phyloP scores from a whole-genome alignment of 1,284 basidiomycete genomes.

The Bondarzewia mesenterica region DNA sequence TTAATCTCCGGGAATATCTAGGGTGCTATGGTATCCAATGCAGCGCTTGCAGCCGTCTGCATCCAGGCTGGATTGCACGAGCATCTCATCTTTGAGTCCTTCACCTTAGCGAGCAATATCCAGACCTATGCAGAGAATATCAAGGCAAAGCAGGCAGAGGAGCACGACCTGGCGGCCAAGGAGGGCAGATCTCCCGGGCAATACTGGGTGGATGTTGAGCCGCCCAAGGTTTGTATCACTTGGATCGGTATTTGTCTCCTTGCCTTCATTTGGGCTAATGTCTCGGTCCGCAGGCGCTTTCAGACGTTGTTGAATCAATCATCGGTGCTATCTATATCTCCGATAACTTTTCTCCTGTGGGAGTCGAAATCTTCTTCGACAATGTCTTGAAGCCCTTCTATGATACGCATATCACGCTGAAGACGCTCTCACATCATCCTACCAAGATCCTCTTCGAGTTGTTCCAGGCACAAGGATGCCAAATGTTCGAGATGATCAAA shows the following conservation, averaged over 20 bases:
- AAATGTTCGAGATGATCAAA: slow-evolving; percentile 49
- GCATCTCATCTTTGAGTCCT: slow-evolving; percentile 50
- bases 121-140: slow-evolving; percentile 46
- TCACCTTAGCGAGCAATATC: slow-evolving; percentile 41
- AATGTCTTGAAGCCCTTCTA: slow-evolving; percentile 66
- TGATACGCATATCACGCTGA: slow-evolving; percentile 59
- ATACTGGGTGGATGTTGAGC: slow-evolving; percentile 68
- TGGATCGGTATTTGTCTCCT: background rate
- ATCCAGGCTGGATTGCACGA: slow-evolving; percentile 58
- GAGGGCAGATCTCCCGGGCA: slow-evolving; percentile 51
- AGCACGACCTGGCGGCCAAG: slow-evolving; percentile 34
- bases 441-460: slow-evolving; percentile 66
- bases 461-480: slow-evolving; percentile 62
- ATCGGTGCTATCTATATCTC: slow-evolving; percentile 70
- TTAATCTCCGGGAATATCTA: slow-evolving; percentile 21
- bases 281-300: slow-evolving; percentile 41
- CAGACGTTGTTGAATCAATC: slow-evolving; percentile 71
- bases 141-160: slow-evolving; percentile 35
- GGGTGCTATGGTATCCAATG: slow-evolving; percentile 78
- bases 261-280: background rate
- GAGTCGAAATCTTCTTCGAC: slow-evolving; percentile 57
- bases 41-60: slow-evolving; percentile 63
- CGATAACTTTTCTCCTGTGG: slow-evolving; percentile 55
- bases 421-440: slow-evolving; percentile 65
- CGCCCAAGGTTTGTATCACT: slow-evolving; percentile 55